phyloP scores from a whole-genome alignment of 345 rosid species.

The Gossypium turneri region DNA sequence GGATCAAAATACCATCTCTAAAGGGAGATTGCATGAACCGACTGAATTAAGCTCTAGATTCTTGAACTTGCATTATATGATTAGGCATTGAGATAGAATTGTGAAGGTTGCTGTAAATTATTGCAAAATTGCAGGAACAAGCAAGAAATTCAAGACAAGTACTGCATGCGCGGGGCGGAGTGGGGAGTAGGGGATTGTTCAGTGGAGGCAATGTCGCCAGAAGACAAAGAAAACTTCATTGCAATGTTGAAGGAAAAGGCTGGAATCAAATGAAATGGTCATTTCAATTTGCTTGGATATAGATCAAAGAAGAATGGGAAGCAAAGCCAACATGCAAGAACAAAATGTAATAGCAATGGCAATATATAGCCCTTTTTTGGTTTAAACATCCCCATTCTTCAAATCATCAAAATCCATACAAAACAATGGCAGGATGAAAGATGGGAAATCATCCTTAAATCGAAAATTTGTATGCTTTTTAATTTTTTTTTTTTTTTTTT shows the following conservation, averaged over 20 bases:
- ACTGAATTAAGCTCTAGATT: not conserved
- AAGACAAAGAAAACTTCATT: constrained; percentile 76
- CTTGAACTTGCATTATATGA: not conserved
- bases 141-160: constrained; percentile 66
- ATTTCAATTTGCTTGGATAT: not conserved
- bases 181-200: constrained; percentile 99
- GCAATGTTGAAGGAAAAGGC: constrained; percentile 65
- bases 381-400: not conserved
- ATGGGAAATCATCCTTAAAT: no score
- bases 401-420: not conserved
- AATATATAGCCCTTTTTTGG: not conserved
- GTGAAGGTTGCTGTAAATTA: not conserved
- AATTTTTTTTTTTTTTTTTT: no score
- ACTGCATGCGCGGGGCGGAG: constrained; percentile 87
- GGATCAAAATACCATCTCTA: not conserved
- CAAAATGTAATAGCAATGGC: not conserved
- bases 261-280: constrained; percentile 32
- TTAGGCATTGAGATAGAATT: not conserved
- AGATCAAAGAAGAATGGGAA: not conserved
- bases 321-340: not conserved
- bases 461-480: no score
- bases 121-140: constrained; percentile 48
- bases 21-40: not conserved
- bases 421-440: not conserved
- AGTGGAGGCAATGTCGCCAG: constrained; percentile 68